phyloP scores from a whole-genome alignment of 1,139 yeast species.

The Lodderomyces theae region DNA sequence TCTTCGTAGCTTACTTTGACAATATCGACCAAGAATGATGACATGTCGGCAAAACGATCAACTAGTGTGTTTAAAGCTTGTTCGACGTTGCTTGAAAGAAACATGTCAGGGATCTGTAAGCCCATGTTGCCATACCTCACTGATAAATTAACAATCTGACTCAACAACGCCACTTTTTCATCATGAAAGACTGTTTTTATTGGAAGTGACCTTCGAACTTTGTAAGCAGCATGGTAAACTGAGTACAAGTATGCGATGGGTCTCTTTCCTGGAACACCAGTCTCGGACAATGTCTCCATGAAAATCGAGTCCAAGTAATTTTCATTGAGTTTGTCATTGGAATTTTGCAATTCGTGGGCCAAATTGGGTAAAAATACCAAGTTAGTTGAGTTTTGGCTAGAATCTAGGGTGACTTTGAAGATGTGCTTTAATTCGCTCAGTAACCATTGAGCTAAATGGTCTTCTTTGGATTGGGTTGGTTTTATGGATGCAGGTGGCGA shows the following conservation, averaged over 20 bases:
- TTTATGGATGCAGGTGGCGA: constrained; percentile 4
- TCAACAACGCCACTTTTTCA: constrained; percentile 39
- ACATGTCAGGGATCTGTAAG: constrained; percentile 70
- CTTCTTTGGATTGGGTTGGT: constrained; percentile 14
- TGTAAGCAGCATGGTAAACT: constrained; percentile 41
- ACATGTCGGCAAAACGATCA: constrained; percentile 33
- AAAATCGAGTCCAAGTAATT: constrained; percentile 46
- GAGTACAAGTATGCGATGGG: constrained; percentile 49
- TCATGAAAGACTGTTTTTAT: constrained; percentile 38
- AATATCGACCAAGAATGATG: constrained; percentile 58
- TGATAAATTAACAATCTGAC: constrained; percentile 51
- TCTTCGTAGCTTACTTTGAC: constrained; percentile 62
- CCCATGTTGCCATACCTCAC: constrained; percentile 69
- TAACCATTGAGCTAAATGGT: constrained; percentile 31
- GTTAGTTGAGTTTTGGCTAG: constrained; percentile 10
- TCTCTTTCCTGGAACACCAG: constrained; percentile 37
- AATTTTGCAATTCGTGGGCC: constrained; percentile 32
- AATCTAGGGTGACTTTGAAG: constrained; percentile 35
- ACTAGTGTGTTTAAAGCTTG: constrained; percentile 30
- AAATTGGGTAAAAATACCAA: constrained; percentile 36
- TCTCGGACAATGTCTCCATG: constrained; percentile 54
- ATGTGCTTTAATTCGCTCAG: constrained; percentile 31
- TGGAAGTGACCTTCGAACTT: constrained; percentile 39
- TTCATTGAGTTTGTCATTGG: constrained; percentile 20
- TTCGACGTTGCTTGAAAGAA: constrained; percentile 38